Percentiles rank a stretch among this genome's conserved stretches.
These are phyloP conservation scores for Abrus precatorius DNA, from an alignment of 306 rosid genomes.

Conservation along the genomic window DNA sequence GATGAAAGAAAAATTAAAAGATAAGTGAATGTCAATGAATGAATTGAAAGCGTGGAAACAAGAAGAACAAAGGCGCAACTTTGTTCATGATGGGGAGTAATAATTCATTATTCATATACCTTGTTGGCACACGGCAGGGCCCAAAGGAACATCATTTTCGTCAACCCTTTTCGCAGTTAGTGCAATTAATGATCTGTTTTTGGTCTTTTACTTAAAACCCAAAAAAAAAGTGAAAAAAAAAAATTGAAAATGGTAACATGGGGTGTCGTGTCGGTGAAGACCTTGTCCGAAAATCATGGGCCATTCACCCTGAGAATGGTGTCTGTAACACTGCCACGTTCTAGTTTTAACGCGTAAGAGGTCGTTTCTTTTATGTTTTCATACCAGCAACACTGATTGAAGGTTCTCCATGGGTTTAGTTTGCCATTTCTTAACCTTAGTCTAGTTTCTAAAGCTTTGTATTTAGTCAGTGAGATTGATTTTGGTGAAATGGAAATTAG, in stretches of 20 bases:
- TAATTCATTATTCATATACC: constrained; percentile 34
- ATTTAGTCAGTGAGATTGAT: neutral
- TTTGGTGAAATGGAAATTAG: constrained; percentile 18
- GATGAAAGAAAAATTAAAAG: constrained; percentile 4
- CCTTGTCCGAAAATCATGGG: constrained; percentile 39
- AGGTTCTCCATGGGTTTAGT: neutral
- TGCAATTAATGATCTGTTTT: constrained; percentile 2
- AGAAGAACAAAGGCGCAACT: constrained; percentile 36
- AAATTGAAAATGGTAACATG: constrained; percentile 30
- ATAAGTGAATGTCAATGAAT: constrained; percentile 14
- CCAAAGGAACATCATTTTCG: constrained; percentile 40
- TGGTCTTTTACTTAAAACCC: neutral
- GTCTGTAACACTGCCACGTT: constrained; percentile 10
- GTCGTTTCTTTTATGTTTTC: neutral
- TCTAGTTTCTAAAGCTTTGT: neutral
- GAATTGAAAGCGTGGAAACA: constrained; percentile 44
- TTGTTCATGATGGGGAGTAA: constrained; percentile 39
- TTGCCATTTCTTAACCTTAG: neutral
- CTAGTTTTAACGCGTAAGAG: neutral
- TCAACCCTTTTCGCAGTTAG: constrained; percentile 48
- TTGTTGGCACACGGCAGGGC: constrained; percentile 28
- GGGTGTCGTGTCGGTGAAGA: constrained; percentile 53
- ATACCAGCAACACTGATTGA: constrained; percentile 6
- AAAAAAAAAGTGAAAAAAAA: neutral
- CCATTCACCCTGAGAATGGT: constrained; percentile 11